A percentile compares a stretch with the other conserved stretches of the same genome.
phyloP scores from a whole-genome alignment of 495 filamentous ascomycete species.

The Neurospora hispaniola region DNA sequence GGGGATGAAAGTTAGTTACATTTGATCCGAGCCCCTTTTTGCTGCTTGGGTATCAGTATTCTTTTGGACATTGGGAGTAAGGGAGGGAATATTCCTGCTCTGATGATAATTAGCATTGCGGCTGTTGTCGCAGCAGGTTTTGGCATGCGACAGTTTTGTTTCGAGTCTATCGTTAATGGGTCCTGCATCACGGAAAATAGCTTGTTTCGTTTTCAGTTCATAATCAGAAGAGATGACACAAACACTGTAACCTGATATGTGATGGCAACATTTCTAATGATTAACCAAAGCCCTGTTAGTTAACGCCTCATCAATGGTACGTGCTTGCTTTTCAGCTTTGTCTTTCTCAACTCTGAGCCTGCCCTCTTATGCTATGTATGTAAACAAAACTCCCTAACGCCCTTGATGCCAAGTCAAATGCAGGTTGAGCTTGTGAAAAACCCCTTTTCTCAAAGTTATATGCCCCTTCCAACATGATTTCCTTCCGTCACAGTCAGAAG shows the following conservation, averaged over 20 bases:
- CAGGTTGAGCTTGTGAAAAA: not conserved
- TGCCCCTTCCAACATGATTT: not conserved
- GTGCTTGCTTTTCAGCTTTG: not conserved
- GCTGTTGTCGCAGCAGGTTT: not conserved
- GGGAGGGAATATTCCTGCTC: not conserved
- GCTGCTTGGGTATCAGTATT: not conserved
- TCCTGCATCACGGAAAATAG: not conserved
- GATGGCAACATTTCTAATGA: not conserved
- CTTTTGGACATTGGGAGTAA: not conserved
- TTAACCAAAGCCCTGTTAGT: not conserved
- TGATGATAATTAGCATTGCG: not conserved
- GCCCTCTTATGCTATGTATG: not conserved
- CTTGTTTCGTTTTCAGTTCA: not conserved
- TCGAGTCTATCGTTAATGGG: not conserved
- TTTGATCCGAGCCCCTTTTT: constrained; percentile 23
- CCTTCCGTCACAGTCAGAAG: not conserved
- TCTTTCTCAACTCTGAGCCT: not conserved
- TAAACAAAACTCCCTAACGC: not conserved
- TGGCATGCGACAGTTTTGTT: not conserved
- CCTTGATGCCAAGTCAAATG: not conserved
- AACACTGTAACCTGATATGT: not conserved
- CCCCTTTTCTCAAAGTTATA: not conserved
- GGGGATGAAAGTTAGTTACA: constrained; percentile 97
- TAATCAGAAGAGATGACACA: not conserved
- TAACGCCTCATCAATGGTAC: not conserved